Percentiles rank a stretch among this genome's conserved stretches.
Conservation (phyloP, 257 asterid species). For the Solanum chilense region DNA sequence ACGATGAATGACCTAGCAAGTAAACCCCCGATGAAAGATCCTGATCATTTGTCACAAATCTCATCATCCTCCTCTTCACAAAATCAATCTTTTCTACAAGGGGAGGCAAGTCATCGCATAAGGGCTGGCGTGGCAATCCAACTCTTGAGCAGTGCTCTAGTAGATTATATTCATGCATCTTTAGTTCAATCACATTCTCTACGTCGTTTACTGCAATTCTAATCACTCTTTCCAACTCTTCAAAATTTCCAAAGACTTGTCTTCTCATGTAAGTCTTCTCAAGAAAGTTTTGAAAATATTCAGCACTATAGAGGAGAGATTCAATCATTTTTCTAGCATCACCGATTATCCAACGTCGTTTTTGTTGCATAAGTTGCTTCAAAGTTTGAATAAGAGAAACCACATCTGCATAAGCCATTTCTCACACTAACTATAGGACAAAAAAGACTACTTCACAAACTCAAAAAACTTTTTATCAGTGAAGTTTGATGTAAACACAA, state of each 20-base stretch:
- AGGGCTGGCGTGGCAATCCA: background rate
- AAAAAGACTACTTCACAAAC: background rate
- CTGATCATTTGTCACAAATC: background rate
- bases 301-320: background rate
- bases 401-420: background rate
- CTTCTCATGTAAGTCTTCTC: background rate
- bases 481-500: background rate
- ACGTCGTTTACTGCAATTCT: background rate
- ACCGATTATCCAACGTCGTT: background rate
- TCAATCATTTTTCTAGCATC: background rate
- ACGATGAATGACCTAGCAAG: background rate
- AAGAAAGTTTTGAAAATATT: background rate
- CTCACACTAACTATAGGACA: background rate
- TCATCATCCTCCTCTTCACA: background rate
- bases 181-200: background rate
- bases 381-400: background rate
- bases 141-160: background rate
- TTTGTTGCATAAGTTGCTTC: background rate
- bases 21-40: background rate
- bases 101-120: background rate
- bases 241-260: no score
- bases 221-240: background rate
- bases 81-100: background rate
- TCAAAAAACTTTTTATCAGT: no score
- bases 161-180: background rate